Evolutionary conservation across 495 filamentous ascomycete genomes (phyloP), one percentile per base, ranked within the genome.

Genomic region (Aspergillus conjunctus): DNA sequence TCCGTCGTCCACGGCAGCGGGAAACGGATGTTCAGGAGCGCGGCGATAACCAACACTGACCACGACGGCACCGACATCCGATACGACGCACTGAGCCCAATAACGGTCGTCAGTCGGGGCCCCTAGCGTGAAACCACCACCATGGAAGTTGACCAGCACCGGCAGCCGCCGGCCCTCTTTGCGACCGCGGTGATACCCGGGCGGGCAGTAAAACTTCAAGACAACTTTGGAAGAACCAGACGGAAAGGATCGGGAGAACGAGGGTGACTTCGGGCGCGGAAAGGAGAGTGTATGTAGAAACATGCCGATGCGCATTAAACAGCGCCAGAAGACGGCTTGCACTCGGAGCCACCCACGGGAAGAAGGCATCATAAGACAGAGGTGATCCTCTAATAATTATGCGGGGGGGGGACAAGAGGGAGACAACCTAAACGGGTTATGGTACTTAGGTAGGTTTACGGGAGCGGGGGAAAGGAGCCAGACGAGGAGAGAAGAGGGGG

Each of bases 191-290:
- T 72, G 61, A 65, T 92, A 93, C 20, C 81, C 79, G 14, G 78
- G 69, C 0, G 92, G 92, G 1, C 87, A 82, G 74, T 95, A 96
- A 73, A 97, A 93, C n/a, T 88, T 81, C 8, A 96, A 77, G n/a
- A 74, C 71, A 55, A 95, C 83, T 9, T 68, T 12, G 71, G 77
- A 18, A 78, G 86, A 54, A n/a, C 85, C 87, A 51, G 84, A 81
- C 0, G 82, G 75, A 46, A 96, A 83, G 31, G 77, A 74, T 34
- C 82, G 83, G 51, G 80, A 79, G 78, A 95, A 95, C 33, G 76
- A 72, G 7, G 90, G 89, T 34, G 69, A 72, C 1, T 88, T 88
- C 0, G 90, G 88, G 15, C 83, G 79, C 0, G 91, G 89, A 7
- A 81, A 73, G 0, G 89, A 83, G 48, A 91, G 73, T 34, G 80